A percentile compares a stretch with the other conserved stretches of the same genome.
These are phyloP conservation scores for Xylaria digitata DNA, from an alignment of 2,329 filamentous ascomycete species.

Conservation along the genomic window DNA sequence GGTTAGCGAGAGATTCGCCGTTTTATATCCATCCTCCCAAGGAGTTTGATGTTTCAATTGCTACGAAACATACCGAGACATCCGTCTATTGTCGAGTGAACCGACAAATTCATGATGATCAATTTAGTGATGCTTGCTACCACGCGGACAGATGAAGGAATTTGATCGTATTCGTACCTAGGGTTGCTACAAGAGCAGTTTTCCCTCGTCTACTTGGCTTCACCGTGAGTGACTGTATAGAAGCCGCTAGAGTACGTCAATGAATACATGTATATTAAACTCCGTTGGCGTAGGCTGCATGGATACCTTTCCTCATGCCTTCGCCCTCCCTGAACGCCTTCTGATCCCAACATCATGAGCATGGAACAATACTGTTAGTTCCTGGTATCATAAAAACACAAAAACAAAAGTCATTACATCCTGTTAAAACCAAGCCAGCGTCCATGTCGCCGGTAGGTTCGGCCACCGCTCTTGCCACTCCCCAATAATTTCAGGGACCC, in stretches of 20 bases:
- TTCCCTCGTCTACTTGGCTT: background rate
- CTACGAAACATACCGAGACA: constrained; percentile 13
- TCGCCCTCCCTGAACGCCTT: background rate
- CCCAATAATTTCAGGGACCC: constrained; percentile 89
- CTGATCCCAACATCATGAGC: constrained; percentile 17
- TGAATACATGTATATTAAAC: background rate
- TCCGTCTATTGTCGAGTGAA: constrained; percentile 5
- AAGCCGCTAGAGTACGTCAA: background rate
- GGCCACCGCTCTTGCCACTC: constrained; percentile 97
- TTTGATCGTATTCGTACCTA: background rate
- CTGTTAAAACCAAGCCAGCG: constrained; percentile 87
- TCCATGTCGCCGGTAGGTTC: constrained; percentile 91
- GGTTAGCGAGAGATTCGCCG: background rate
- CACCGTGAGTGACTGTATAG: background rate
- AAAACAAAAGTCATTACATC: constrained; percentile 25
- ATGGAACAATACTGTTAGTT: constrained; percentile 35
- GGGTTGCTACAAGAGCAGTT: background rate
- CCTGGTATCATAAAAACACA: constrained; percentile 48
- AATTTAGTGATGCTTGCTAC: background rate
- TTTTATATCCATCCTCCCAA: background rate
- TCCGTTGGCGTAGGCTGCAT: background rate
- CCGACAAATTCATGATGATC: background rate
- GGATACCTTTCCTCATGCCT: constrained; percentile 2
- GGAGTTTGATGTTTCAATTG: constrained; percentile 15
- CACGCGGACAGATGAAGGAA: background rate